Conservation (phyloP, 2,329 filamentous ascomycete species). For the Cladophialophora exuberans region DNA sequence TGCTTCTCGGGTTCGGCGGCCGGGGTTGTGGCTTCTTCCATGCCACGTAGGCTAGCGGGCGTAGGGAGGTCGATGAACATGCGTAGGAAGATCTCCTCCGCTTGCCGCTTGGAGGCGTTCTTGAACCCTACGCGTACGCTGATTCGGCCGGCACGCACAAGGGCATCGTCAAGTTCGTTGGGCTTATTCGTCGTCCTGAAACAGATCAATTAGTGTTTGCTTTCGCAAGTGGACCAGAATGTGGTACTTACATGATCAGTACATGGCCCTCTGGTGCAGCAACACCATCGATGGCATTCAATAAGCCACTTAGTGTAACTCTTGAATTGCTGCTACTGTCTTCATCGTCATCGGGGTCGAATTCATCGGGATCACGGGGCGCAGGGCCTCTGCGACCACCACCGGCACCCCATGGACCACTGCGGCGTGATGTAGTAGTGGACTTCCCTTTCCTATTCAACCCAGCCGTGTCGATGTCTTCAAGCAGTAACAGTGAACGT, state of each 20-base stretch:
- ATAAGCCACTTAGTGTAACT: slow-evolving; percentile 75
- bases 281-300: slow-evolving; percentile 84
- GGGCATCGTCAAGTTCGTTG: slow-evolving; percentile 71
- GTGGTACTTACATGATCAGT: slow-evolving; percentile 64
- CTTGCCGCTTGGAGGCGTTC: slow-evolving; percentile 34
- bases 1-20: background rate
- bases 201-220: background rate
- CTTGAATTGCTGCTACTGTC: slow-evolving; percentile 16
- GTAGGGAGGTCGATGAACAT: slow-evolving; percentile 35
- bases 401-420: background rate
- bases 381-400: background rate
- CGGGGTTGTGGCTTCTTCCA: slow-evolving; percentile 1
- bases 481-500: slow-evolving; percentile 68
- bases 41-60: background rate
- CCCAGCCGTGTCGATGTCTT: slow-evolving; percentile 71
- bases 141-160: slow-evolving; percentile 74
- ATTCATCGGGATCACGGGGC: slow-evolving; percentile 6
- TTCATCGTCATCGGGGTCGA: slow-evolving; percentile 28
- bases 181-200: slow-evolving; percentile 70
- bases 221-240: background rate
- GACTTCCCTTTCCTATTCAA: slow-evolving; percentile 40
- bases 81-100: slow-evolving; percentile 36
- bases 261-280: slow-evolving; percentile 77
- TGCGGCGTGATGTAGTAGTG: slow-evolving; percentile 2
- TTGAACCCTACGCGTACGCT: slow-evolving; percentile 69